Evolutionary conservation across 768 basidiomycete species (phyloP).

Genomic region (Leccinellum luteum): DNA sequence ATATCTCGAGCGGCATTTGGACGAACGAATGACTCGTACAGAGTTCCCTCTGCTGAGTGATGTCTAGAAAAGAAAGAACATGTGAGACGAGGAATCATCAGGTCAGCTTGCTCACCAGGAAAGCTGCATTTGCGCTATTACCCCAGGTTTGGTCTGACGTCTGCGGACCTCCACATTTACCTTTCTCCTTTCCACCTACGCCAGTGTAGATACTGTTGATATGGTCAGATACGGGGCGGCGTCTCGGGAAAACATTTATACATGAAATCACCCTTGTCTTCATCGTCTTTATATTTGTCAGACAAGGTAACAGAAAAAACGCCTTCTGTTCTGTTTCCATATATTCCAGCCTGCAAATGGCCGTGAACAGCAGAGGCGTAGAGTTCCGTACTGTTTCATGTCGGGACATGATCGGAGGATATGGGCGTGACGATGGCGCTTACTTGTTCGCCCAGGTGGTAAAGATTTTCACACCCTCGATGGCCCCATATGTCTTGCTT

Average conservation of each 20-base stretch:
- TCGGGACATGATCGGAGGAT: too few species aligned
- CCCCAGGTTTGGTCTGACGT: constrained; percentile 22
- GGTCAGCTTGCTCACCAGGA: constrained; percentile 12
- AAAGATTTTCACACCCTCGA: constrained; percentile 23
- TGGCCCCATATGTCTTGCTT: constrained; percentile 23
- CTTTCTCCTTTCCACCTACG: constrained; percentile 17
- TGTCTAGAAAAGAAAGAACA: constrained; percentile 8
- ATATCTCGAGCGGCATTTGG: constrained; percentile 19
- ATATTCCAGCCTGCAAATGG: constrained; percentile 10
- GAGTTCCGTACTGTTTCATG: constrained; percentile 8
- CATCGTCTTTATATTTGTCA: constrained; percentile 15
- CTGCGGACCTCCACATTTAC: constrained; percentile 20
- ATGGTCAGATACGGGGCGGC: not conserved
- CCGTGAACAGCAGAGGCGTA: constrained; percentile 19
- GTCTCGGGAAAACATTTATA: not conserved
- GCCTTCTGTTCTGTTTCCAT: constrained; percentile 10
- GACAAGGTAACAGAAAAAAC: constrained; percentile 23
- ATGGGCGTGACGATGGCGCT: not conserved
- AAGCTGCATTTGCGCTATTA: constrained; percentile 3
- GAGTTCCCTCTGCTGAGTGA: constrained; percentile 10
- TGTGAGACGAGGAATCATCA: not conserved
- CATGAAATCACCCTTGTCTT: constrained; percentile 26
- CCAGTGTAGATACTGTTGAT: constrained; percentile 27
- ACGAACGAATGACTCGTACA: constrained; percentile 28
- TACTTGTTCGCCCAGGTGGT: constrained; percentile 16